Evolutionary conservation across 2,329 filamentous ascomycete genomes (phyloP).

Genomic region (Verticillium nonalfalfae): DNA sequence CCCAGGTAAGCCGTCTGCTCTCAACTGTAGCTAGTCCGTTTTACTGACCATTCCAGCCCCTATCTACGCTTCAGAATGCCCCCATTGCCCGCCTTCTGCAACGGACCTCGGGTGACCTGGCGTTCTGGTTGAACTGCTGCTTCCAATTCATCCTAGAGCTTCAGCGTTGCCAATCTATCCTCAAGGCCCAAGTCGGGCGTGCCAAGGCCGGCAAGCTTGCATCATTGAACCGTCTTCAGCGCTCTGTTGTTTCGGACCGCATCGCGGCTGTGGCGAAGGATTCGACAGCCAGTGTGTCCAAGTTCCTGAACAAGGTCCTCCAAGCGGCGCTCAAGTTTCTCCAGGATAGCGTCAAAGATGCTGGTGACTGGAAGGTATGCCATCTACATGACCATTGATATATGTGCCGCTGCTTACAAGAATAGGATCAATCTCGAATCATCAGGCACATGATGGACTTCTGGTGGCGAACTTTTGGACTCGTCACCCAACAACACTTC

Average conservation of each 20-base stretch:
- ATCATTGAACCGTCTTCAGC: constrained; percentile 52
- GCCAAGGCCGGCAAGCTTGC: constrained; percentile 43
- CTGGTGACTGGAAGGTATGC: constrained; percentile 24
- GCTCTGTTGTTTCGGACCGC: constrained; percentile 48
- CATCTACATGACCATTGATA: neutral
- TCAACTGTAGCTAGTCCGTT: neutral
- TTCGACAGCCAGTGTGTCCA: constrained; percentile 47
- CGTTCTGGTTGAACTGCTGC: constrained; percentile 43
- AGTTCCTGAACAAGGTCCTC: constrained; percentile 42
- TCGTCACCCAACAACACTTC: constrained; percentile 40
- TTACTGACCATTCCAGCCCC: constrained; percentile 31
- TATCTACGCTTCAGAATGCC: constrained; percentile 55
- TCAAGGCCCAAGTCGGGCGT: constrained; percentile 34
- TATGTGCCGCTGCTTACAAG: neutral
- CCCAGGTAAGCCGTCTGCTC: constrained; percentile 33
- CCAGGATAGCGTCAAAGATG: constrained; percentile 18
- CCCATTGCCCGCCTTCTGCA: constrained; percentile 39
- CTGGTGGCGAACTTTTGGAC: constrained; percentile 45
- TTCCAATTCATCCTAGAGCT: constrained; percentile 45
- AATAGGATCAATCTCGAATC: constrained; percentile 20
- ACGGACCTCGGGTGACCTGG: constrained; percentile 21
- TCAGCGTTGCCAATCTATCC: constrained; percentile 29
- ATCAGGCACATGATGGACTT: constrained; percentile 41
- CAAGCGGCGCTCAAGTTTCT: constrained; percentile 37
- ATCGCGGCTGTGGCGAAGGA: constrained; percentile 54